phyloP scores from a whole-genome alignment of 1,284 basidiomycete genomes.

The Cystobasidiaceae sp. region DNA sequence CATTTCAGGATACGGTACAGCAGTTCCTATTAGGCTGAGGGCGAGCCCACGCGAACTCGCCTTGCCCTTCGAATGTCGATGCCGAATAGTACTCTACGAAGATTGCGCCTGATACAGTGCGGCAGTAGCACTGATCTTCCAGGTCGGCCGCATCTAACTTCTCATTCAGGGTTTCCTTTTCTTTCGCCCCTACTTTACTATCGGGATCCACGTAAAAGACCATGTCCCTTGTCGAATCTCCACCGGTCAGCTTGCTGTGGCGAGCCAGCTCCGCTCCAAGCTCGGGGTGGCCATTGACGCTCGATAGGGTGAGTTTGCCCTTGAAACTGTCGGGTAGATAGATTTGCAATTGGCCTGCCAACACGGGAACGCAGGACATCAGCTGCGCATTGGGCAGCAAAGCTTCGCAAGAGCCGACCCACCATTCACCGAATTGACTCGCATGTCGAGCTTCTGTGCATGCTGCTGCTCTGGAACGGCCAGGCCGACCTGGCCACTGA shows the following conservation, averaged over 20 bases:
- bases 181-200: not conserved
- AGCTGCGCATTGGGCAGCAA: not conserved
- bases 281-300: not conserved
- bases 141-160: not conserved
- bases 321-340: slow-evolving; percentile 9
- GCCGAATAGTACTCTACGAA: not conserved
- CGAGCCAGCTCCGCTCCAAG: not conserved
- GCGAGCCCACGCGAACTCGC: too few relatives aligned
- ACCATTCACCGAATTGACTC: slow-evolving; percentile 16
- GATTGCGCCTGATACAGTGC: not conserved
- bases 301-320: slow-evolving; percentile 2
- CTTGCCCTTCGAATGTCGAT: not conserved
- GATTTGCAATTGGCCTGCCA: too few relatives aligned
- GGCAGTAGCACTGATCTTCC: not conserved
- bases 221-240: not conserved
- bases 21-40: not conserved
- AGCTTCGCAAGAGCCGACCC: too few relatives aligned
- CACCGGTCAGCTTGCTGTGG: slow-evolving; percentile 4
- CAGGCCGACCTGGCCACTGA: slow-evolving; percentile 3
- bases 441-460: slow-evolving; percentile 18
- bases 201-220: not conserved
- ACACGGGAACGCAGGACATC: not conserved
- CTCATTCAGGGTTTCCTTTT: not conserved
- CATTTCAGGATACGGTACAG: slow-evolving; percentile 1
- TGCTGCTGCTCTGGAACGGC: slow-evolving; percentile 20